phyloP scores from a whole-genome alignment of 495 filamentous ascomycete genomes.

The Penicillium riverlandense region DNA sequence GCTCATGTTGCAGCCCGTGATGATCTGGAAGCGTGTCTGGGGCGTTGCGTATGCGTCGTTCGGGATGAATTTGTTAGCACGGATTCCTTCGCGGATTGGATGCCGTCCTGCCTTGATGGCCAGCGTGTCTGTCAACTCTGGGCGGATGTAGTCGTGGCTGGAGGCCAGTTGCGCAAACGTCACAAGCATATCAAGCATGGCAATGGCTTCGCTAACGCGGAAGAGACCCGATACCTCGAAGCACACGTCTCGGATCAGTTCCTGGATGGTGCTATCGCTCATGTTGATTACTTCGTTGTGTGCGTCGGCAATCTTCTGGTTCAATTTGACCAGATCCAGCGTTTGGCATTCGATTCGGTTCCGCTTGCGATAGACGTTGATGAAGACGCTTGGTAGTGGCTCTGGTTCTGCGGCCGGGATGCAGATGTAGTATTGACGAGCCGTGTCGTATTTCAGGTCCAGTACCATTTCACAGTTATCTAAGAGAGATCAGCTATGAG shows the following conservation, averaged over 20 bases:
- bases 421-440: constrained; percentile 75
- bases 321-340: constrained; percentile 68
- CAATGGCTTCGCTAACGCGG: constrained; percentile 74
- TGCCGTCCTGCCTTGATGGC: constrained; percentile 78
- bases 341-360: constrained; percentile 79
- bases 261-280: constrained; percentile 60
- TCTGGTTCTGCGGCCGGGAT: constrained; percentile 58
- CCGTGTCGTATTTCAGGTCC: constrained; percentile 68
- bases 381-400: constrained; percentile 60
- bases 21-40: constrained; percentile 77
- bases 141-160: constrained; percentile 71
- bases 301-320: constrained; percentile 67
- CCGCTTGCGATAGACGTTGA: constrained; percentile 69
- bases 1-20: constrained; percentile 98
- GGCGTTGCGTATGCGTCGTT: constrained; percentile 83
- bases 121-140: constrained; percentile 65
- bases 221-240: constrained; percentile 64
- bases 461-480: constrained; percentile 52
- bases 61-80: constrained; percentile 60
- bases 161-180: constrained; percentile 76
- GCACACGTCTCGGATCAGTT: constrained; percentile 61
- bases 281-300: constrained; percentile 74
- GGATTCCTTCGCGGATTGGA: constrained; percentile 74
- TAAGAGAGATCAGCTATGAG: constrained; percentile 23
- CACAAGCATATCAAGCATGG: constrained; percentile 87